Percentiles rank a stretch among this genome's conserved stretches.
phyloP scores from a whole-genome alignment of 495 filamentous ascomycete species.

The Thermothielavioides terrestris region DNA sequence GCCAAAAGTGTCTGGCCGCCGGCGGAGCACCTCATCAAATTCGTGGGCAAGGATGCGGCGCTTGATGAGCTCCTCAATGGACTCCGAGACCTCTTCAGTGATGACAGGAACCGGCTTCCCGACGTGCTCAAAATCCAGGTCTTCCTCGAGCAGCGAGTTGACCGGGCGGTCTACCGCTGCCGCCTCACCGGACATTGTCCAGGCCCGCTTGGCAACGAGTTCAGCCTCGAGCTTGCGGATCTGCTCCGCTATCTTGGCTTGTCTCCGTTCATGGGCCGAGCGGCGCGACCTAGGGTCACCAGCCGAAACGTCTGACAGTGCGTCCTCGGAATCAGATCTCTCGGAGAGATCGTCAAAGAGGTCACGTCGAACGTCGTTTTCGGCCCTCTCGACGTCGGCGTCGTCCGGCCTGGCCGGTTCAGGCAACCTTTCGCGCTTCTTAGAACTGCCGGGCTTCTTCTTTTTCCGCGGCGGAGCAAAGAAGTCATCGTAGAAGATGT shows the following conservation, averaged over 20 bases:
- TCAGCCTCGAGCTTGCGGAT: constrained; percentile 85
- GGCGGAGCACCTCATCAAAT: constrained; percentile 84
- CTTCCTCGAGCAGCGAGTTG: constrained; percentile 90
- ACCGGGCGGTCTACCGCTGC: constrained; percentile 69
- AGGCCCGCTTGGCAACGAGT: constrained; percentile 83
- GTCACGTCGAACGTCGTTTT: constrained; percentile 82
- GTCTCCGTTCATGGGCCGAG: constrained; percentile 78
- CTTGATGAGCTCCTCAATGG: constrained; percentile 91
- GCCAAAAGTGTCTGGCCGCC: constrained; percentile 63
- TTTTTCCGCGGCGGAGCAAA: constrained; percentile 77
- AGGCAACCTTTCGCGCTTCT: constrained; percentile 17
- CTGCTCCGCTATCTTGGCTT: constrained; percentile 76
- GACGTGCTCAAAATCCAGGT: constrained; percentile 90
- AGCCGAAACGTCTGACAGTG: constrained; percentile 46
- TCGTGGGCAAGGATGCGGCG: constrained; percentile 82
- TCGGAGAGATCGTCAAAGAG: constrained; percentile 78
- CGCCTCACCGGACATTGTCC: constrained; percentile 86
- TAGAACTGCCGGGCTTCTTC: constrained; percentile 34
- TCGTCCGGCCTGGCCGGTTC: constrained; percentile 33
- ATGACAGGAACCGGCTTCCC: constrained; percentile 93
- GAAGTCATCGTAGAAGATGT: constrained; percentile 82
- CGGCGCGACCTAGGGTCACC: constrained; percentile 48
- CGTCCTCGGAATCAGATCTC: constrained; percentile 45
- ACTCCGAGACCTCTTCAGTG: constrained; percentile 85
- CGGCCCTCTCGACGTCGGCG: constrained; percentile 71